phyloP scores from a whole-genome alignment of 441 rosid species.

The Biscutella laevigata region DNA sequence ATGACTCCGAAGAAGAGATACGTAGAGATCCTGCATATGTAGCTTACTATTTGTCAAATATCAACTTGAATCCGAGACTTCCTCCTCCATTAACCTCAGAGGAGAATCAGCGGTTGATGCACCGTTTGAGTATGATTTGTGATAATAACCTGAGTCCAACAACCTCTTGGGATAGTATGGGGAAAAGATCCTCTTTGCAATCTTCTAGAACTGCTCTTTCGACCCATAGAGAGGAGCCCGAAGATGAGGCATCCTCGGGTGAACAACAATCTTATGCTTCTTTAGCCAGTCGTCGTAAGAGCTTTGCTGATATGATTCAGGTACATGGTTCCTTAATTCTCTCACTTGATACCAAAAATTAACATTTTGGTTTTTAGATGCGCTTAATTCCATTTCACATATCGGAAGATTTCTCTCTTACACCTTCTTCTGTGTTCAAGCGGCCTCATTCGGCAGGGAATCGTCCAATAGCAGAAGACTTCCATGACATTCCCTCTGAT shows the following conservation, averaged over 20 bases:
- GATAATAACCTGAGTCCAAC: conserved; percentile 35
- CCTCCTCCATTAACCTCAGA: conserved; percentile 57
- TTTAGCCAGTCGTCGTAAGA: conserved; percentile 60
- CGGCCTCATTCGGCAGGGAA: conserved; percentile 63
- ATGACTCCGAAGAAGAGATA: conserved; percentile 47
- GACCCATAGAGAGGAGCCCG: conserved; percentile 74
- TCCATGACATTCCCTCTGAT: conserved; percentile 37
- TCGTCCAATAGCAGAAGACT: conserved; percentile 52
- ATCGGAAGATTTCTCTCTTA: conserved; percentile 63
- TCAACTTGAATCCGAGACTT: conserved; percentile 64
- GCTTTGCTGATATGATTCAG: conserved; percentile 86
- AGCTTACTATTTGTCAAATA: conserved; percentile 48
- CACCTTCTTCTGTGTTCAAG: conserved; percentile 72
- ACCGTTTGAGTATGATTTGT: conserved; percentile 56
- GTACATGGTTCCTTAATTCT: conserved; percentile 29
- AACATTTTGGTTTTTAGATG: neutral
- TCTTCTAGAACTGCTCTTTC: conserved; percentile 46
- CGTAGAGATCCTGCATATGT: conserved; percentile 54
- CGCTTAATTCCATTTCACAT: conserved; percentile 18
- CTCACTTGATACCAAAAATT: neutral
- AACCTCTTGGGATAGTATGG: conserved; percentile 47
- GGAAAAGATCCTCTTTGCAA: conserved; percentile 32
- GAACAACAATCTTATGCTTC: conserved; percentile 30
- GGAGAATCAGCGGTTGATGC: conserved; percentile 48
- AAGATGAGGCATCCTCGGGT: conserved; percentile 51